Base-by-base conservation (phyloP, 805 yeast genomes). In the Candida oleophila region DNA sequence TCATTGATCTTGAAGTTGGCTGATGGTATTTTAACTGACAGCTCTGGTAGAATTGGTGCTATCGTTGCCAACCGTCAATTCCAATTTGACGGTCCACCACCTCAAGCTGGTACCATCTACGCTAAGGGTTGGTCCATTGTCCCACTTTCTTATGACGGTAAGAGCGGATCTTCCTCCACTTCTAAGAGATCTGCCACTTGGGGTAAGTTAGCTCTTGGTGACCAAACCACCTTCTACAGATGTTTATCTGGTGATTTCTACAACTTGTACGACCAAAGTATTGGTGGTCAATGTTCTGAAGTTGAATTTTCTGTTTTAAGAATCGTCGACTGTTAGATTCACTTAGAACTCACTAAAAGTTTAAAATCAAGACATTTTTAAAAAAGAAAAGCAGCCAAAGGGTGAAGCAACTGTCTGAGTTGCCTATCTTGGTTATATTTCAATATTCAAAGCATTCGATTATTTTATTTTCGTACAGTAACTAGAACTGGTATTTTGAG, bases 51-150 rank as follows among this genome's bases (percentile, higher is more conserved):
- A 77, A 68, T 85, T 54, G 91, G 91, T 56, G 79, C 89, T 43
- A 83, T 85, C 68, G 92, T 85, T 56, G 83, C 90, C 45, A 85
- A 85, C 82, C 76, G 85, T 71, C 91, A 85, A 71, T 81, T 82
- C 78, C 87, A 82, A 67, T 82, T 82, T 61, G 87, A 83, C 61
- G 87, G 87, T 61, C 87, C 87, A 48, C 84, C 87, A 69, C 89
- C 89, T 60, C 91, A 85, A 74, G 87, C 85, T 30, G 87, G 86
- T 64, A 74, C 86, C 50, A 75, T 81, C 59, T 78, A 74, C 59
- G 83, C 86, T 49, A 78, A 75, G 37, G 85, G 85, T 48, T 79
- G 83, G 85, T 71, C 81, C 42, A 68, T 81, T 61, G 47, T 79
- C 43, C 50, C 55, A 46, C 52, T 53, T 22, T 55, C 53, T 41